phyloP scores from a whole-genome alignment of 495 filamentous ascomycete genomes.

The Hypoxylon rickii region DNA sequence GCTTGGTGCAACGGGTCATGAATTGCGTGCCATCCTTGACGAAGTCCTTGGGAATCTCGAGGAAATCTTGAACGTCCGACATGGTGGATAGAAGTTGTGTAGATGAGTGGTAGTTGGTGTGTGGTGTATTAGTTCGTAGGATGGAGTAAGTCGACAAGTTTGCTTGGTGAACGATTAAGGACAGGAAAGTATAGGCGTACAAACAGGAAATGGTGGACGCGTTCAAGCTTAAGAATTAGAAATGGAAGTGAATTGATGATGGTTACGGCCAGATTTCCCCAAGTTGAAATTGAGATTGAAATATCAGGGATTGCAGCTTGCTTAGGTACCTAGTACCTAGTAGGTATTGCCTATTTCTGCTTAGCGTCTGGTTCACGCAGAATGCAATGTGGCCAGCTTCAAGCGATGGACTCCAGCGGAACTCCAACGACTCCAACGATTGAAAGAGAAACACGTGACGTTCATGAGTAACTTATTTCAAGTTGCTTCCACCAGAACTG shows the following conservation, averaged over 20 bases:
- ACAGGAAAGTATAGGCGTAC: background rate
- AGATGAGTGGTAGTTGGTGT: background rate
- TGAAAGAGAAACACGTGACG: too few relatives aligned
- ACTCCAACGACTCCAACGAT: too few relatives aligned
- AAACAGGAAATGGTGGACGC: background rate
- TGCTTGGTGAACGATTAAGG: too few relatives aligned
- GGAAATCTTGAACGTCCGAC: conserved; percentile 76
- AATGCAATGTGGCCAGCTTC: background rate
- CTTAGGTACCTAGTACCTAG: too few relatives aligned
- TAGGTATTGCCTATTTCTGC: background rate
- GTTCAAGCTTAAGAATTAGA: background rate
- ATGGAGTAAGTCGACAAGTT: too few relatives aligned
- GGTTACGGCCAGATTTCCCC: conserved; percentile 39
- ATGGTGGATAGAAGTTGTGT: conserved; percentile 42
- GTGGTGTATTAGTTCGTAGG: background rate
- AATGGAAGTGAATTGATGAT: conserved; percentile 25
- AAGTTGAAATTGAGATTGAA: too few relatives aligned
- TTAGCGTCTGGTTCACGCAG: background rate
- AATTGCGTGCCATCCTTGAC: conserved; percentile 78
- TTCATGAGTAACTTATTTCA: background rate
- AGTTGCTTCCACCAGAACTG: too few relatives aligned
- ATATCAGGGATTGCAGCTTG: too few relatives aligned
- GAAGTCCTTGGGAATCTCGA: conserved; percentile 81
- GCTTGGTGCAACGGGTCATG: conserved; percentile 82
- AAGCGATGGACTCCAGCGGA: too few relatives aligned